Base-by-base conservation (phyloP, 257 asterid genomes). In the Scutellaria barbata region DNA sequence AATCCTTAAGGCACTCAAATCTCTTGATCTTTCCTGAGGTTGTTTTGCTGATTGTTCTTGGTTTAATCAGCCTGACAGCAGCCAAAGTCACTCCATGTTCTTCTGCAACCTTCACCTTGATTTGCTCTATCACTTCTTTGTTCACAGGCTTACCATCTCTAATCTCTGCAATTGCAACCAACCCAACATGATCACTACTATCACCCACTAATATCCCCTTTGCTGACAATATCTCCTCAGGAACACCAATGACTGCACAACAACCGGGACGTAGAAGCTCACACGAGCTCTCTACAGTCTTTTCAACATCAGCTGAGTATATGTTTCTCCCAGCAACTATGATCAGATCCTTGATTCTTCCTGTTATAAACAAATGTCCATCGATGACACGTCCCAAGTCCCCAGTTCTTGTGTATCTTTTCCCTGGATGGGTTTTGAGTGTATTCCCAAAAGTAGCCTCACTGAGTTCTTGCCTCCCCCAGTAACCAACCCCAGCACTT, bases 261-360 rank as follows among this genome's bases (percentile, higher is more conserved):
- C 97, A 90, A 18, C 97, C 97, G 0, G 95, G 92, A 43, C 97
- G 95, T 5, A 90, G 75, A 68, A 82, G 79, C 47, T 90, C 92
- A 33, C 88, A 90, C 0, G 97, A 86, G 78, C 85, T 80, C 80
- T 90, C 97, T 6, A 90, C 90, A 1, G 97, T 90, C 83, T 90
- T 90, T 55, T 90, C 97, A 10, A 88, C 88, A 78, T 90, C 97
- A 59, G 92, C 90, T 3, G 92, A 83, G 69, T 90, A 90, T 8
- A 90, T 88, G 54, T 90, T 90, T 75, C 90, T 85, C 74, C 97
- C 97, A 41, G 90, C 92, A 50, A 90, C 92, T n/a, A 90, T 88
- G 54, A 90, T 86, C 12, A 90, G 95, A 76, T 90, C 97, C 82
- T 90, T 90, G 74, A 90, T 90, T 78, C 97, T 85, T 68, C 97